These are phyloP conservation scores for Apophysomyces trapeziformis DNA, from an alignment of 371 early-diverging fungal genomes.

Conservation along the genomic window DNA sequence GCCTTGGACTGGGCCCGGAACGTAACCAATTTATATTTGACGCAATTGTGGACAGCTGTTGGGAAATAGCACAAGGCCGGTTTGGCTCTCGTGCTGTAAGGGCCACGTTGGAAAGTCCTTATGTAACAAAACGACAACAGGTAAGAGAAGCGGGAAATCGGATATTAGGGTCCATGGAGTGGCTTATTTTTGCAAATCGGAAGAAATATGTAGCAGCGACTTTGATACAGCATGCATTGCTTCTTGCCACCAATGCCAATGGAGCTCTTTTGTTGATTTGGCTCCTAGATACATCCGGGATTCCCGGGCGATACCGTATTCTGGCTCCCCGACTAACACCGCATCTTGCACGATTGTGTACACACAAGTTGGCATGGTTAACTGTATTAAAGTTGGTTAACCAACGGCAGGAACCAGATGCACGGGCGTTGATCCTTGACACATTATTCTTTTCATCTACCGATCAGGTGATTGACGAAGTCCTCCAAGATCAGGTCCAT, in stretches of 20 bases:
- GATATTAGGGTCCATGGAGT: too few relatives aligned
- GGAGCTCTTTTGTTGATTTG: slow-evolving; percentile 92
- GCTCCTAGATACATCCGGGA: slow-evolving; percentile 86
- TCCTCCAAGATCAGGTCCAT: slow-evolving; percentile 84
- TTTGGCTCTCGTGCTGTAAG: slow-evolving; percentile 85
- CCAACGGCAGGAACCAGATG: slow-evolving; percentile 88
- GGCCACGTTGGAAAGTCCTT: slow-evolving; percentile 76
- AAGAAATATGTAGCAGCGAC: slow-evolving; percentile 87
- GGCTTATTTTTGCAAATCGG: too few relatives aligned
- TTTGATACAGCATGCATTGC: slow-evolving; percentile 81
- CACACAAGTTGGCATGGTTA: slow-evolving; percentile 88
- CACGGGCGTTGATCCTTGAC: slow-evolving; percentile 83
- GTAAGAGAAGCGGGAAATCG: slow-evolving; percentile 15
- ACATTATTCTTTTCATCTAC: slow-evolving; percentile 67
- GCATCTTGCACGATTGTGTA: slow-evolving; percentile 79
- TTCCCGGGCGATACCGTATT: slow-evolving; percentile 86
- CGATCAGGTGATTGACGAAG: slow-evolving; percentile 64
- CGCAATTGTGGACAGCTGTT: slow-evolving; percentile 70
- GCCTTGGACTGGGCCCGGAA: slow-evolving; percentile 68
- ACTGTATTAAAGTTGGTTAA: slow-evolving; percentile 88
- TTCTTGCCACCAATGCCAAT: slow-evolving; percentile 89
- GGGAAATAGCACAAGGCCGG: slow-evolving; percentile 77
- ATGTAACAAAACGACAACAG: slow-evolving; percentile 55
- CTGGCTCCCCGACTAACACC: slow-evolving; percentile 83
- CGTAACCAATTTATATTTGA: slow-evolving; percentile 84